Evolutionary conservation across 1,139 yeast species (phyloP), one percentile per base, ranked within the genome.

Genomic region (Hyphopichia fennica): DNA sequence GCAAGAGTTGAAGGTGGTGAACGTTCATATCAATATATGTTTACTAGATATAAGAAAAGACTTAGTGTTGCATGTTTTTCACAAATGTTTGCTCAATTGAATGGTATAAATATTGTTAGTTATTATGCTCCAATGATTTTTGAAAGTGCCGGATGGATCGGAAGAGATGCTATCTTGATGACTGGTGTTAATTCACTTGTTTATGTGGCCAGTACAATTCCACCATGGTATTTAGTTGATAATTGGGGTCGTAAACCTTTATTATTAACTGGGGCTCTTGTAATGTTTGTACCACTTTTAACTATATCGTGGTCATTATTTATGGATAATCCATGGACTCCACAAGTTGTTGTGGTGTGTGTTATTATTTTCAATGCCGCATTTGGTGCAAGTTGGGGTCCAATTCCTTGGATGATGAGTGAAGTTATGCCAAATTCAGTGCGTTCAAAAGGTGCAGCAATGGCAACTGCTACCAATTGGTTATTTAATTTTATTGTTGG

Each of bases 141-240:
- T 63, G 96, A 89, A 62, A 87, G 87, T 56, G 97, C 97, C 2
- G 97, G 97, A 20, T 90, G 96, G 96, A 66, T 77, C 13, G 97
- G 96, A 20, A 72, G 96, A 48, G 80, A 81, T 52, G 96, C 97
- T 2, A 81, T 90, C 47, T 75, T 89, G 46, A 88, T 90, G 96
- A 88, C 97, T 0, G 97, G 97, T n/a, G 75, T 87, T 50, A 91
- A 90, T 60, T 80, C 90, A 3, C 56, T 90, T 16, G 76, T 90
- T 36, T 91, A 90, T 61, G 77, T 89, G 13, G 53, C 75, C 7
- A 79, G 91, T 36, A 88, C 96, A 0, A 69, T 91, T 30, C 93
- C 96, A 3, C 96, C 97, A 0, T 90, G 97, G 96, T 84, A 82
- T 60, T 69, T 89, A 34, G 93, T 90, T 23, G 98, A 90, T 60